A percentile compares a stretch with the other conserved stretches of the same genome.
Evolutionary conservation across 1,284 basidiomycete genomes (phyloP).

Genomic region (Anthracocystis walkeri): DNA sequence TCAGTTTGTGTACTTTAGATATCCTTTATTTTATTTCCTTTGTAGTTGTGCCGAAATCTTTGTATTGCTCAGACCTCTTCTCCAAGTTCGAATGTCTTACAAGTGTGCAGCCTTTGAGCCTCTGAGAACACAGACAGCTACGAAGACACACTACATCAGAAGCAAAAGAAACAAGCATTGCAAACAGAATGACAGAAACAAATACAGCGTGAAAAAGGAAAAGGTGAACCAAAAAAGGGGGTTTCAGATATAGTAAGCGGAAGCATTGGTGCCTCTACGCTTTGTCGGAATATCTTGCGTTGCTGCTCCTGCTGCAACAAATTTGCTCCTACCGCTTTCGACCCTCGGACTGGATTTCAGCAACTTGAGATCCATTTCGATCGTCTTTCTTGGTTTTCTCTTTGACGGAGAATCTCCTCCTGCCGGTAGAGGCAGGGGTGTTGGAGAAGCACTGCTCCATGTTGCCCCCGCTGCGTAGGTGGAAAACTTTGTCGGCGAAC

Average conservation of each 20-base stretch:
- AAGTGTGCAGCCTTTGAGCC: too few species aligned
- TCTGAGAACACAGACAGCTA: too few species aligned
- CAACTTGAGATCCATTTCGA: constrained; percentile 57
- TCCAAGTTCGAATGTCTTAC: too few species aligned
- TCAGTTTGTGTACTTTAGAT: constrained; percentile 3
- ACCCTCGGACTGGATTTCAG: constrained; percentile 47
- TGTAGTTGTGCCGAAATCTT: neutral
- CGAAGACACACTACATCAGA: too few species aligned
- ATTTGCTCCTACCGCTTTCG: constrained; percentile 29
- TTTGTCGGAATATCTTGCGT: constrained; percentile 31
- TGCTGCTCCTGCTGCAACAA: constrained; percentile 2
- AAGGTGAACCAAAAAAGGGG: too few species aligned
- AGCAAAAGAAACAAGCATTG: neutral
- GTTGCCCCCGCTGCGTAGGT: neutral
- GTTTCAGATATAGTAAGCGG: constrained; percentile 46
- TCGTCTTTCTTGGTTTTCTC: constrained; percentile 52
- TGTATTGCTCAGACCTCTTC: too few species aligned
- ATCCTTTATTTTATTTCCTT: neutral
- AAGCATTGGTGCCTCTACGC: constrained; percentile 36
- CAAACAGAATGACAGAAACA: neutral
- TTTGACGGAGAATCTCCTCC: constrained; percentile 12
- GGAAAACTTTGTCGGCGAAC: constrained; percentile 43
- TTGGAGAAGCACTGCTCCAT: constrained; percentile 26
- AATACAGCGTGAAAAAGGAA: neutral
- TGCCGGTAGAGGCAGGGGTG: constrained; percentile 40